A percentile compares a stretch with the other conserved stretches of the same genome.
Conservation (phyloP, 23 red algal species). For the Cyanidiococcus yangmingshanensis region DNA sequence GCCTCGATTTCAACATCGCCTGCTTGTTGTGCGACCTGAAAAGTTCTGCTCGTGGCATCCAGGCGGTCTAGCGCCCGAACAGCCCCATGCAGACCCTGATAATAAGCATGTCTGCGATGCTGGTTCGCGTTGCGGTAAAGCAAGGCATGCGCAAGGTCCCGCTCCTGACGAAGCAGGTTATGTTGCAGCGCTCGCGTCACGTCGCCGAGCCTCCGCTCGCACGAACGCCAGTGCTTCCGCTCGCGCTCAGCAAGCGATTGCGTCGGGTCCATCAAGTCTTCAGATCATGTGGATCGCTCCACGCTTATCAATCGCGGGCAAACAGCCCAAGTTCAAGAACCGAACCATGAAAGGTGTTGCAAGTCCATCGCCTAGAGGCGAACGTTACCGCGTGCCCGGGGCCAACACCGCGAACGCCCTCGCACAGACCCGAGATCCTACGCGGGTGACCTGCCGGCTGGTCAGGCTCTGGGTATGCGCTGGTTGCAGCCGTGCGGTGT, state of each 20-base stretch:
- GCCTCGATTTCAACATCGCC: background rate
- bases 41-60: background rate
- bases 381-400: too few relatives aligned
- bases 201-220: background rate
- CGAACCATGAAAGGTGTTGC: too few relatives aligned
- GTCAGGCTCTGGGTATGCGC: background rate
- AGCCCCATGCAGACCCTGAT: background rate
- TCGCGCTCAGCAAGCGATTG: background rate
- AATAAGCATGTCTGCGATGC: background rate
- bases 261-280: background rate
- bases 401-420: too few relatives aligned
- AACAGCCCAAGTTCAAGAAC: too few relatives aligned
- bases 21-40: background rate
- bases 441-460: too few relatives aligned
- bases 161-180: background rate
- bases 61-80: conserved; percentile 9
- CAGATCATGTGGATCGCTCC: background rate
- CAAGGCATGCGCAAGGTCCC: background rate
- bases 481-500: background rate
- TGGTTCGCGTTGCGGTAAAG: conserved; percentile 18
- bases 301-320: too few relatives aligned
- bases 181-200: conserved; percentile 2
- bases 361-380: too few relatives aligned
- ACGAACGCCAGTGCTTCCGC: background rate
- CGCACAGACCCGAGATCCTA: too few relatives aligned